Evolutionary conservation across 345 rosid genomes (phyloP).

Genomic region (Citrus unshiu): DNA sequence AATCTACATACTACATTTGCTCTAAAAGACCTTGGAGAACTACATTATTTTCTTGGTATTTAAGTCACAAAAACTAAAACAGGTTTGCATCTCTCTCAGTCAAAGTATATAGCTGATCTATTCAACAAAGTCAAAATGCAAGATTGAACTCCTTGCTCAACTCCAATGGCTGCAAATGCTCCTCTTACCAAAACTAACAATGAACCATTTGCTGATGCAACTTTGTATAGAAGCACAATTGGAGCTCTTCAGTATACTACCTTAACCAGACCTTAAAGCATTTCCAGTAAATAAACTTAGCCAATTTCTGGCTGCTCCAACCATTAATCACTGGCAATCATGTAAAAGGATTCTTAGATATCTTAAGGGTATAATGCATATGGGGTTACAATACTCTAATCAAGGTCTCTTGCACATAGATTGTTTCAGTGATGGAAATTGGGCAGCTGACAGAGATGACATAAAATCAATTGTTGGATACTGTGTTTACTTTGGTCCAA

Average conservation of each 20-base stretch:
- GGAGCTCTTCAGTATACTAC: background rate
- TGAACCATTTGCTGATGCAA: background rate
- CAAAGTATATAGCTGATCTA: background rate
- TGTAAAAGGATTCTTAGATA: background rate
- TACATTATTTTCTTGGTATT: background rate
- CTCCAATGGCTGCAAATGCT: accelerated
- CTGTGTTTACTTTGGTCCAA: too few relatives aligned
- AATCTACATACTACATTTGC: too few relatives aligned
- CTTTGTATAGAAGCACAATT: background rate
- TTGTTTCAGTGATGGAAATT: too few relatives aligned
- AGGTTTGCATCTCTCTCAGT: background rate
- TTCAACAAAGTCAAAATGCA: background rate
- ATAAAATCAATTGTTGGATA: too few relatives aligned
- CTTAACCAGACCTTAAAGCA: background rate
- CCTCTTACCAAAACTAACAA: background rate
- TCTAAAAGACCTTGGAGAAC: too few relatives aligned
- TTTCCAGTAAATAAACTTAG: background rate
- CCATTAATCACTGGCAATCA: background rate
- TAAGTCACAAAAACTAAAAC: background rate
- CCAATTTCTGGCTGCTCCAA: background rate
- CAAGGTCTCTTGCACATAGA: too few relatives aligned
- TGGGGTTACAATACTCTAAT: too few relatives aligned
- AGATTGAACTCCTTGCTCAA: background rate
- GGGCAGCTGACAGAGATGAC: too few relatives aligned
- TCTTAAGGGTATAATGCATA: too few relatives aligned